Base-by-base conservation (phyloP, 2,329 filamentous ascomycete species). In the Aspergillus hiratsukae region DNA sequence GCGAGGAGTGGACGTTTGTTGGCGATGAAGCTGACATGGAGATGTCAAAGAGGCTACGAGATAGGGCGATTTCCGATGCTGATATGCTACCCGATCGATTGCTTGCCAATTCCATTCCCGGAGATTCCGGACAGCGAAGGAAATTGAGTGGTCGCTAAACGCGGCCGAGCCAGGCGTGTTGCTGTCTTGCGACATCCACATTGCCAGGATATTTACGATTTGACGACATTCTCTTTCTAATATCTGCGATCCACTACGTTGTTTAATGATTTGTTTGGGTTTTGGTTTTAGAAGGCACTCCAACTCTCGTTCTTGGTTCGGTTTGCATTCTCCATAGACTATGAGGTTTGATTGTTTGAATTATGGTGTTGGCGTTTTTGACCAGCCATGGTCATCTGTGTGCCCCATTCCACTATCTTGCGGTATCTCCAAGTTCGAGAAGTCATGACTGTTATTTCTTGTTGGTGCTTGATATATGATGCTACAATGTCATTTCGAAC, bases 1-100 rank as follows among this genome's bases (percentile, higher is more conserved):
- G 88, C 59, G 87, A 90, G 66, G 91, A 95, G 70, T 97, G 92
- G 93, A 97, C 92, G 0, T 91, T 97, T 73, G 83, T 97, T 21
- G 91, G 90, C 29, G 81, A 83, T 31, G 81, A 83, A 43, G 76
- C 73, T 23, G 82, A 83, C 58, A 68, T 75, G 7, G 75, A 79
- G 19, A 63, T 76, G 23, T 65, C 68, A 41, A 73, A 67, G 58
- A 66, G 66, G 46, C 61, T 71, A 48, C 72, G 70, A 40, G 69
- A 71, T 19, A 62, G 67, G 61, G 59, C 63, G n/a, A 57, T 62
- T 43, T 69, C 65, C 17, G 64, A 68, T 52, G 63, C 58, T 10
- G 63, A 68, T 49, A 58, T 58, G 46, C 49, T 65, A 43, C 61
- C 61, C 52, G 58, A 62, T 62, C 52, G 45, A 54, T 55, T 57